Evolutionary conservation across 192 early-diverging fungal species (phyloP).

Genomic region (Jimgerdemannia lactiflua): DNA sequence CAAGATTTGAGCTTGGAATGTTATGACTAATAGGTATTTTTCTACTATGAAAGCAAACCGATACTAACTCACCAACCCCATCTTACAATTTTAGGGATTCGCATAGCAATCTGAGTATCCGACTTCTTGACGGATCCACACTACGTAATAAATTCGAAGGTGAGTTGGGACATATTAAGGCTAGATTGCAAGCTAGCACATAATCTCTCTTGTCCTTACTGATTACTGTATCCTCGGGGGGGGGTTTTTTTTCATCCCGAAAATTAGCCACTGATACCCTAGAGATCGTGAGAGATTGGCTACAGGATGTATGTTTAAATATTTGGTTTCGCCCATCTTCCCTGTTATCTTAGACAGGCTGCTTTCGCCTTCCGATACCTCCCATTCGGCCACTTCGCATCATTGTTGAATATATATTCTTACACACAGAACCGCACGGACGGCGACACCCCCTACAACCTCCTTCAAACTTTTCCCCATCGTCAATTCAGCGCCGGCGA

Average conservation of each 20-base stretch:
- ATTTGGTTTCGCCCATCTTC: neutral
- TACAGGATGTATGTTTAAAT: neutral
- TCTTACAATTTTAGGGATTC: neutral
- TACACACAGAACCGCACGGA: conserved; percentile 27
- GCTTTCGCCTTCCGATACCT: too few species aligned
- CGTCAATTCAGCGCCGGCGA: conserved; percentile 26
- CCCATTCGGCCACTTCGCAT: too few species aligned
- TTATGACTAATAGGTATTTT: too few species aligned
- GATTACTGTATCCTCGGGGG: too few species aligned
- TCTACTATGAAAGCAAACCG: too few species aligned
- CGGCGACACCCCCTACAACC: conserved; percentile 23
- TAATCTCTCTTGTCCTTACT: neutral
- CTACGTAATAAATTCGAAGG: neutral
- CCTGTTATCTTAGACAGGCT: neutral
- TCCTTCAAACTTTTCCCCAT: conserved; percentile 28
- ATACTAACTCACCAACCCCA: too few species aligned
- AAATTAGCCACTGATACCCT: neutral
- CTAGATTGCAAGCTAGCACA: neutral
- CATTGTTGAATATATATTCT: neutral
- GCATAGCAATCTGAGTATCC: neutral
- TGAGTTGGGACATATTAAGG: neutral
- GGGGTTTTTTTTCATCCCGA: neutral
- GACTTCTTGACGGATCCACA: neutral
- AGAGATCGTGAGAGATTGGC: neutral
- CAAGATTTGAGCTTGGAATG: too few species aligned